Percentiles rank a stretch among this genome's conserved stretches.
phyloP scores from a whole-genome alignment of 495 filamentous ascomycete genomes.

The Pseudoneurospora amorphoporcata region DNA sequence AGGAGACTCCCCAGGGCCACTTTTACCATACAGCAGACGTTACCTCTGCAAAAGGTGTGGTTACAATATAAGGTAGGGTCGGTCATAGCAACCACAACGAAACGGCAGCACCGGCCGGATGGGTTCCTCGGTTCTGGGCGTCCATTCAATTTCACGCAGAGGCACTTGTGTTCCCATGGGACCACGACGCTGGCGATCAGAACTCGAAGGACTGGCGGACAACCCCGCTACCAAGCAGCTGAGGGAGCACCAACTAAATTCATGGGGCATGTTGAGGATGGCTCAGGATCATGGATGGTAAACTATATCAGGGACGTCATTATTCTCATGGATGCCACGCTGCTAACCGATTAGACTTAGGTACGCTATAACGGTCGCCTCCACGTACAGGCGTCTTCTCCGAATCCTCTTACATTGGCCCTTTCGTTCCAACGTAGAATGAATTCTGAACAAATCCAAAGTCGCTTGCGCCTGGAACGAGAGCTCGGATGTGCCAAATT shows the following conservation, averaged over 20 bases:
- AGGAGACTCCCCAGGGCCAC: neutral
- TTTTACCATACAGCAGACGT: neutral
- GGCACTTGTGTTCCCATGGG: neutral
- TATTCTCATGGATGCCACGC: conserved; percentile 8
- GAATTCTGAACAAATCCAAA: neutral
- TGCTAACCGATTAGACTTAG: neutral
- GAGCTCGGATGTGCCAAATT: neutral
- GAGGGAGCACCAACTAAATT: neutral
- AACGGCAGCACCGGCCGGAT: conserved; percentile 6
- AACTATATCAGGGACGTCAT: neutral
- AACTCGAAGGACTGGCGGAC: neutral
- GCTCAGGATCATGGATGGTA: neutral
- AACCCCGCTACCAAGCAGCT: conserved; percentile 1
- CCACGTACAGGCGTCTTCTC: neutral
- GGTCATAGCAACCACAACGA: conserved; percentile 2
- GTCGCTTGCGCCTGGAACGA: neutral
- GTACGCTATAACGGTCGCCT: neutral
- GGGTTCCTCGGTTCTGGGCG: conserved; percentile 4
- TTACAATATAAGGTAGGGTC: conserved; percentile 20
- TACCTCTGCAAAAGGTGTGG: conserved; percentile 7
- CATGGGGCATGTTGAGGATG: neutral
- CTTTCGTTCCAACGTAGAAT: neutral
- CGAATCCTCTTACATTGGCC: neutral
- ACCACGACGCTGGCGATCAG: neutral
- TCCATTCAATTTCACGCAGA: neutral